phyloP scores from a whole-genome alignment of 1,284 basidiomycete genomes.

The Xanthoconium separans region DNA sequence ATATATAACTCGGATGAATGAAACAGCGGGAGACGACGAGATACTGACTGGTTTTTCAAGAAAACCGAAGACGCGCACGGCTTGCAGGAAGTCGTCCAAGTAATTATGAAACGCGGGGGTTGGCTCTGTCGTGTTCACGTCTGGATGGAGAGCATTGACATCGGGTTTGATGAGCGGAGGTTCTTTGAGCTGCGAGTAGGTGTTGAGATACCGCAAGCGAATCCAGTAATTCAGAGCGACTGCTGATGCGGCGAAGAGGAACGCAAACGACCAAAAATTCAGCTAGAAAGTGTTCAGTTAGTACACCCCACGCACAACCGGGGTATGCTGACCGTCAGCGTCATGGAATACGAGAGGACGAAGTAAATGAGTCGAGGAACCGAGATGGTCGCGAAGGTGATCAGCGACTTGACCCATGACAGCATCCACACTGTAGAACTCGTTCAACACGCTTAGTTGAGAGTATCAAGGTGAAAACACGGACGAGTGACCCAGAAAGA shows the following conservation, averaged over 20 bases:
- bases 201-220: constrained; percentile 77
- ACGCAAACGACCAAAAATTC: constrained; percentile 85
- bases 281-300: constrained; percentile 46
- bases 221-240: constrained; percentile 81
- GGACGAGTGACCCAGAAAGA: constrained; percentile 80
- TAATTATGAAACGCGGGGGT: constrained; percentile 88
- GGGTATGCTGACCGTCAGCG: constrained; percentile 61
- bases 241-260: constrained; percentile 66
- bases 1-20: background rate
- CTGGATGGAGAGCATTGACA: constrained; percentile 80
- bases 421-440: constrained; percentile 68
- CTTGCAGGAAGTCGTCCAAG: constrained; percentile 91
- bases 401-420: constrained; percentile 68
- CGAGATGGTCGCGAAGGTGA: constrained; percentile 78
- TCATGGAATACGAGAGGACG: constrained; percentile 85
- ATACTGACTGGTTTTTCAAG: constrained; percentile 84
- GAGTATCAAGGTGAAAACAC: constrained; percentile 30
- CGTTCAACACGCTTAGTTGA: constrained; percentile 7
- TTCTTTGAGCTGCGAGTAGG: constrained; percentile 82
- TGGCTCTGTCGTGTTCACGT: constrained; percentile 74
- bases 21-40: background rate
- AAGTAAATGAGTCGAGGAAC: constrained; percentile 75
- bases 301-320: background rate
- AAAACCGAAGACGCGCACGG: constrained; percentile 93
- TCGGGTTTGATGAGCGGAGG: constrained; percentile 78